Evolutionary conservation across 169 alveolate genomes (phyloP).

Genomic region (Cystoisospora suis): DNA sequence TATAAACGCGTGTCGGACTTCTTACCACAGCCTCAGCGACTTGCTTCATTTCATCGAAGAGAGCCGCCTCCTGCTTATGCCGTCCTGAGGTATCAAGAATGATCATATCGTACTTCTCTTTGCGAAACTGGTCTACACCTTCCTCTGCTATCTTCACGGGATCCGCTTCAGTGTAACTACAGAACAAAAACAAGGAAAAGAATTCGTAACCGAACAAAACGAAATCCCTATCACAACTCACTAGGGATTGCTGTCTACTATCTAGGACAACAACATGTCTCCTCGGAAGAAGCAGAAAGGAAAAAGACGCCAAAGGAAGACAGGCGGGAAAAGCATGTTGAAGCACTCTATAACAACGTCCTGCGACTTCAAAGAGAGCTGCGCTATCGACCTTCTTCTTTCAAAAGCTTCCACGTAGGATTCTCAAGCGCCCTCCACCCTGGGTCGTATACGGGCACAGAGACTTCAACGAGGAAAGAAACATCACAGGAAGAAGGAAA

Average conservation of each 20-base stretch:
- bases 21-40: constrained; percentile 90
- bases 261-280: too few relatives aligned
- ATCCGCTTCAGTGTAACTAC: constrained; percentile 96
- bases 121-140: constrained; percentile 95
- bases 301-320: too few relatives aligned
- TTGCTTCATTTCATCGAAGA: constrained; percentile 98
- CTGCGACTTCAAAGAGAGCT: too few relatives aligned
- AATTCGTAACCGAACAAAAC: neutral
- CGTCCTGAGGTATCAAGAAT: constrained; percentile 99
- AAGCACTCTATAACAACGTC: too few relatives aligned
- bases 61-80: constrained; percentile 98
- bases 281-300: too few relatives aligned
- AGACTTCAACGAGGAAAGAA: neutral
- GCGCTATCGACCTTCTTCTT: too few relatives aligned
- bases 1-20: neutral
- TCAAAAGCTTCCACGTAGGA: too few relatives aligned
- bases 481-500: neutral
- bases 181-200: neutral
- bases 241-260: too few relatives aligned
- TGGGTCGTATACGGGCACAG: neutral
- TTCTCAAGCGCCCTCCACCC: too few relatives aligned
- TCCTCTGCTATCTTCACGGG: constrained; percentile 98
- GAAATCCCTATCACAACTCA: too few relatives aligned
- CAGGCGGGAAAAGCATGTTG: too few relatives aligned
- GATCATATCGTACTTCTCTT: constrained; percentile 94